Evolutionary conservation across 2,329 filamentous ascomycete species (phyloP).

Genomic region (Ciborinia camelliae): DNA sequence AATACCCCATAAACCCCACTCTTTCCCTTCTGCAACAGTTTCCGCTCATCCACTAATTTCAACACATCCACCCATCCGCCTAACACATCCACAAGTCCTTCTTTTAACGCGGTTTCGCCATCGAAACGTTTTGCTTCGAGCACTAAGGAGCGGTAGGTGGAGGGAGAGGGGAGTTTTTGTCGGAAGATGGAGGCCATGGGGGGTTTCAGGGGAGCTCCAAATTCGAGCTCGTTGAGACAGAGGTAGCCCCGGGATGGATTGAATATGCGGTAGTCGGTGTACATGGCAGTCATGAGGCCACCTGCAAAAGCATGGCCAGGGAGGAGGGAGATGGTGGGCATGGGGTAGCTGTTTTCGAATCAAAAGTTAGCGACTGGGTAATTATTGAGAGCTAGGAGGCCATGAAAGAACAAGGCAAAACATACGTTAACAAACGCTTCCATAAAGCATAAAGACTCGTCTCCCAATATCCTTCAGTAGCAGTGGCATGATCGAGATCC

Average conservation of each 20-base stretch:
- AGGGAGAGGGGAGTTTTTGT: slow-evolving; percentile 55
- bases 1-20: slow-evolving; percentile 66
- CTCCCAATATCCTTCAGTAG: slow-evolving; percentile 59
- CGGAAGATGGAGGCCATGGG: slow-evolving; percentile 74
- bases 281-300: slow-evolving; percentile 77
- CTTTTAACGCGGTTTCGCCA: slow-evolving; percentile 59
- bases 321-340: slow-evolving; percentile 76
- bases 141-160: slow-evolving; percentile 59
- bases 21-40: slow-evolving; percentile 58
- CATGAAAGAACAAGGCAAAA: slow-evolving; percentile 12
- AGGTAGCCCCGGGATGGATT: slow-evolving; percentile 67
- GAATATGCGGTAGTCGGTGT: slow-evolving; percentile 80
- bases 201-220: slow-evolving; percentile 70
- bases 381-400: background rate
- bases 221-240: slow-evolving; percentile 78
- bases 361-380: background rate
- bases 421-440: slow-evolving; percentile 57
- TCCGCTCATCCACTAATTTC: slow-evolving; percentile 55
- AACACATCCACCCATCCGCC: slow-evolving; percentile 64
- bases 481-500: slow-evolving; percentile 66
- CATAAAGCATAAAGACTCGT: slow-evolving; percentile 62
- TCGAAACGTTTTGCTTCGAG: slow-evolving; percentile 71
- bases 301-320: slow-evolving; percentile 81
- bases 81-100: slow-evolving; percentile 65
- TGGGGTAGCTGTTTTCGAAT: slow-evolving; percentile 55